Percentiles rank a stretch among this genome's conserved stretches.
Conservation (phyloP, 257 asterid species). For the Linaria vulgaris region DNA sequence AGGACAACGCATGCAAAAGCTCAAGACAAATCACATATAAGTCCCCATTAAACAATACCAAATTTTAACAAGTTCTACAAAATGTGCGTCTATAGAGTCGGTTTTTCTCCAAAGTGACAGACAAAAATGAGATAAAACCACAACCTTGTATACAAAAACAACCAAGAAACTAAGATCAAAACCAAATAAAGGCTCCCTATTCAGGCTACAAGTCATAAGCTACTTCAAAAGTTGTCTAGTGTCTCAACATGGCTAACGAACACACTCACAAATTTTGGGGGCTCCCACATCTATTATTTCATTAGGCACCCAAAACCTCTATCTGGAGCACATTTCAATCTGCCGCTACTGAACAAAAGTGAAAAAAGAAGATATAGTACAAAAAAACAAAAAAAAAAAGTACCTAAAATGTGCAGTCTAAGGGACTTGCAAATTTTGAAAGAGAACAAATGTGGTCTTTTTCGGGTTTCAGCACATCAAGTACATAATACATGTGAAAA, state of each 20-base stretch:
- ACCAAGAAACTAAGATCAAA: slow-evolving; percentile 25
- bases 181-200: slow-evolving; percentile 19
- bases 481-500: slow-evolving; percentile 28
- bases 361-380: slow-evolving; percentile 8
- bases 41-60: no score
- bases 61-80: slow-evolving; percentile 4
- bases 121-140: slow-evolving; percentile 22
- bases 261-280: slow-evolving; percentile 21
- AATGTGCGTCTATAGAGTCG: background rate
- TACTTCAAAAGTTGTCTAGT: background rate
- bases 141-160: slow-evolving; percentile 34
- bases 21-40: background rate
- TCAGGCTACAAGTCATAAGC: slow-evolving; percentile 21
- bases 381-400: slow-evolving; percentile 1
- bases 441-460: slow-evolving; percentile 21
- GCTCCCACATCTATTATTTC: slow-evolving; percentile 7
- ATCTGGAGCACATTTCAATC: slow-evolving; percentile 31
- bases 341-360: slow-evolving; percentile 27
- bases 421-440: slow-evolving; percentile 7
- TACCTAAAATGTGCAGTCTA: slow-evolving; percentile 26
- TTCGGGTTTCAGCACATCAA: slow-evolving; percentile 31
- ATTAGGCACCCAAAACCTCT: slow-evolving; percentile 27
- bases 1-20: background rate
- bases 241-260: background rate
- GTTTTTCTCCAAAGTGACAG: slow-evolving; percentile 19